Conservation (phyloP, 1,139 yeast genomes). For the Hanseniaspora sp. region DNA sequence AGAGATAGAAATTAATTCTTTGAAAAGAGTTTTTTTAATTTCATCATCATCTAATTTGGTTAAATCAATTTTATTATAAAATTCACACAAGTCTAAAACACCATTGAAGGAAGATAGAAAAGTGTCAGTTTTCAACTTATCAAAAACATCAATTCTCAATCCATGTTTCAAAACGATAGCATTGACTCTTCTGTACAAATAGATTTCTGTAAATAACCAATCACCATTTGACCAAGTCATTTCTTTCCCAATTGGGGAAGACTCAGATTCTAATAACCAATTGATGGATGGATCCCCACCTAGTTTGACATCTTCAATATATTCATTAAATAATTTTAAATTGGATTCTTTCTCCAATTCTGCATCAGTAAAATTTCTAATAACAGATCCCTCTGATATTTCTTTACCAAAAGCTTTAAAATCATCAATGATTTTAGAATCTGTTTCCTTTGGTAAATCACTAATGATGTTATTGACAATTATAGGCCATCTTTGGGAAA, state of each 20-base stretch:
- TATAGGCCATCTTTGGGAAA: slow-evolving; percentile 76
- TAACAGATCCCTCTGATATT: slow-evolving; percentile 34
- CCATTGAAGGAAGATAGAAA: slow-evolving; percentile 68
- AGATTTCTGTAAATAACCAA: slow-evolving; percentile 84
- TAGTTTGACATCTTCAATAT: slow-evolving; percentile 27
- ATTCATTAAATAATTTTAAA: slow-evolving; percentile 38
- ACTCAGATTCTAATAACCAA: slow-evolving; percentile 22
- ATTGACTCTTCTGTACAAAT: slow-evolving; percentile 54
- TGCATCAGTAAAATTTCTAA: slow-evolving; percentile 34
- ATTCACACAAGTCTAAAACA: slow-evolving; percentile 66
- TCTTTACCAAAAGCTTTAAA: slow-evolving; percentile 34
- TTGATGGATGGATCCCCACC: slow-evolving; percentile 21
- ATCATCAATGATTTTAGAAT: slow-evolving; percentile 26
- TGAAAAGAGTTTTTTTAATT: slow-evolving; percentile 44
- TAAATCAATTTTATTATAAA: slow-evolving; percentile 43
- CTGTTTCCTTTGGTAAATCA: slow-evolving; percentile 36
- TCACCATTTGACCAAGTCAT: slow-evolving; percentile 77
- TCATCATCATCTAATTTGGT: slow-evolving; percentile 25
- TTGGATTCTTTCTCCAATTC: slow-evolving; percentile 39
- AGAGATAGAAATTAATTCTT: slow-evolving; percentile 77
- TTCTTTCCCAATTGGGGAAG: slow-evolving; percentile 16
- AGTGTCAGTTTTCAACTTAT: slow-evolving; percentile 55
- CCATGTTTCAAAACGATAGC: slow-evolving; percentile 29
- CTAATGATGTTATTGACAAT: slow-evolving; percentile 57
- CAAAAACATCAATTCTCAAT: slow-evolving; percentile 56